Evolutionary conservation across 306 rosid species (phyloP), one percentile per base, ranked within the genome.

Genomic region (Sophora flavescens): DNA sequence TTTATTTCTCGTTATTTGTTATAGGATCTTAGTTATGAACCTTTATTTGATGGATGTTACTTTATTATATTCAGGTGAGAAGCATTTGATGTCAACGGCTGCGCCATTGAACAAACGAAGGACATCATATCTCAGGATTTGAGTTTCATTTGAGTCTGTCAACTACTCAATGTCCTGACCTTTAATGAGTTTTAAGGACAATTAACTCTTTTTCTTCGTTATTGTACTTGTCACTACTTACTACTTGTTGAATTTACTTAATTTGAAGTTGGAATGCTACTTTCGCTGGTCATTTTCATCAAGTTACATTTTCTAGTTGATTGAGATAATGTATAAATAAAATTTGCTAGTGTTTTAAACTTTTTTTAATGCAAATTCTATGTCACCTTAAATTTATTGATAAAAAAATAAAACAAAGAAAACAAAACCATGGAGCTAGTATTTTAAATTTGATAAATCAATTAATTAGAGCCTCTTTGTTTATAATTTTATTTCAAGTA

Each of bases 71-170:
- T 80, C 82, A 94, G 97, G 93, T 72, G 96, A 84, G 88, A 91
- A 91, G 81, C 91, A 81, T 82, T 83, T 86, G 52, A 81, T 85
- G 93, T 73, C 95, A 56, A 87, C 85, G 90, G 87, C 97, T 74
- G 80, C 94, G 8, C 78, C 88, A n/a, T 81, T 86, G 81, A 91
- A 91, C 70, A 89, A 90, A 80, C 88, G 88, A 91, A 71, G 82
- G 56, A 54, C 63, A 64, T 75, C 15, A 65, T 26, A 38, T 72
- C 30, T 61, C 68, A 62, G 68, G 84, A 75, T 44, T 75, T 76
- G 9, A 36, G 45, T 70, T 76, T 71, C 78, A 60, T 86, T 78
- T 79, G 82, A 74, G 81, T 79, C 41, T 75, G 45, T 78, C 75
- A 58, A 74, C 80, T 51, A 38, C 74, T 72, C 63, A 79, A 38